Evolutionary conservation across 768 basidiomycete species (phyloP).

Genomic region (Mycena filopes): DNA sequence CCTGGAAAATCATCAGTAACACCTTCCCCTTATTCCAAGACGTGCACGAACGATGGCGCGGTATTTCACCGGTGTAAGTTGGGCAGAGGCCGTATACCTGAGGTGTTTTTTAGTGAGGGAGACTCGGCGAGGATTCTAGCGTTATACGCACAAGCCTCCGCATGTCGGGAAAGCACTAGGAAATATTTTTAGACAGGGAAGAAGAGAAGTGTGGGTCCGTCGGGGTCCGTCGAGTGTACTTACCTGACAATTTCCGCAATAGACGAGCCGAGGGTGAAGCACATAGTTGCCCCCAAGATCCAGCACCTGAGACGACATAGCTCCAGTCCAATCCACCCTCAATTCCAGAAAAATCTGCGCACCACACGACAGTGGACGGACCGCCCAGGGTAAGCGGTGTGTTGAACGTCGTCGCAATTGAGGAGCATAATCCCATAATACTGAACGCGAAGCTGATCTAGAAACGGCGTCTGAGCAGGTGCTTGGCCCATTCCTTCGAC

Average conservation of each 20-base stretch:
- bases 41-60: constrained; percentile 71
- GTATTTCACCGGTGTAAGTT: constrained; percentile 70
- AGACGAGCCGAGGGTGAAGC: constrained; percentile 76
- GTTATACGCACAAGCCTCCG: constrained; percentile 68
- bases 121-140: neutral
- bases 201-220: neutral
- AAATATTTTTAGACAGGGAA: neutral
- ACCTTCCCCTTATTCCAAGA: neutral
- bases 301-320: constrained; percentile 71
- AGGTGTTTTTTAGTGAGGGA: neutral
- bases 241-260: constrained; percentile 80
- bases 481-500: neutral
- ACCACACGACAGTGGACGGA: constrained; percentile 65
- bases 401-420: constrained; percentile 83
- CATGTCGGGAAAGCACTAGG: constrained; percentile 72
- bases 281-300: constrained; percentile 78
- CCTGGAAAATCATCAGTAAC: constrained; percentile 43
- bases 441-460: constrained; percentile 83
- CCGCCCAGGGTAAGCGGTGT: constrained; percentile 77
- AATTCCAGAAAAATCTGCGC: neutral
- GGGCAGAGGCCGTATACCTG: constrained; percentile 86
- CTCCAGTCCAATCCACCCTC: neutral
- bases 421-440: constrained; percentile 85
- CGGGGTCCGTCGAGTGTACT: neutral
- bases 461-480: neutral